Conservation (phyloP, 2,329 filamentous ascomycete genomes). For the Aspergillus awamori region DNA sequence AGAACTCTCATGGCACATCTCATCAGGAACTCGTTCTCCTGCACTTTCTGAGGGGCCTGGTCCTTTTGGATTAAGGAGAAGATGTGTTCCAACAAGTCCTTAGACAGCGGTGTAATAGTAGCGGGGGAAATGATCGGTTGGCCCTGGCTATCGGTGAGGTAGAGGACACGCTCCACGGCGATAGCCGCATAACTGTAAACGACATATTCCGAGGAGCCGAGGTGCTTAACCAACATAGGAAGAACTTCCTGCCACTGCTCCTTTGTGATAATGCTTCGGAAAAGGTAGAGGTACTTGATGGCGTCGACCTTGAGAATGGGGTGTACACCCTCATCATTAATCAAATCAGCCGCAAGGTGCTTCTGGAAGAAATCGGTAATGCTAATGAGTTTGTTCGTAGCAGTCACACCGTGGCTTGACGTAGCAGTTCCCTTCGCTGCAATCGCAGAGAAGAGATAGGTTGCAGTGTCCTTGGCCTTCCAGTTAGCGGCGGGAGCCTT, state of each 20-base stretch:
- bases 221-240: slow-evolving; percentile 84
- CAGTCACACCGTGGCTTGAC: slow-evolving; percentile 84
- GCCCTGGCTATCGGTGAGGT: slow-evolving; percentile 74
- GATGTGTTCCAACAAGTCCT: slow-evolving; percentile 83
- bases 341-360: slow-evolving; percentile 84
- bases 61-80: slow-evolving; percentile 91
- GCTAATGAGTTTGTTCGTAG: slow-evolving; percentile 82
- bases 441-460: slow-evolving; percentile 92
- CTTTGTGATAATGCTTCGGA: slow-evolving; percentile 90
- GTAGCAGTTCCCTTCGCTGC: slow-evolving; percentile 90
- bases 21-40: slow-evolving; percentile 99
- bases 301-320: slow-evolving; percentile 95
- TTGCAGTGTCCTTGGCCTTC: slow-evolving; percentile 98
- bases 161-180: slow-evolving; percentile 89
- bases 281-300: slow-evolving; percentile 96
- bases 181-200: slow-evolving; percentile 98
- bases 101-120: slow-evolving; percentile 78
- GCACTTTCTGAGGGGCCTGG: slow-evolving; percentile 82
- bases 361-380: slow-evolving; percentile 95
- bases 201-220: slow-evolving; percentile 88
- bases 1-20: slow-evolving; percentile 97
- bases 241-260: slow-evolving; percentile 91
- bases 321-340: slow-evolving; percentile 69
- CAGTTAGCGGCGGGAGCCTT: slow-evolving; percentile 73
- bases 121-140: slow-evolving; percentile 77